phyloP scores from a whole-genome alignment of 2,329 filamentous ascomycete genomes.

The Exophiala sideris region DNA sequence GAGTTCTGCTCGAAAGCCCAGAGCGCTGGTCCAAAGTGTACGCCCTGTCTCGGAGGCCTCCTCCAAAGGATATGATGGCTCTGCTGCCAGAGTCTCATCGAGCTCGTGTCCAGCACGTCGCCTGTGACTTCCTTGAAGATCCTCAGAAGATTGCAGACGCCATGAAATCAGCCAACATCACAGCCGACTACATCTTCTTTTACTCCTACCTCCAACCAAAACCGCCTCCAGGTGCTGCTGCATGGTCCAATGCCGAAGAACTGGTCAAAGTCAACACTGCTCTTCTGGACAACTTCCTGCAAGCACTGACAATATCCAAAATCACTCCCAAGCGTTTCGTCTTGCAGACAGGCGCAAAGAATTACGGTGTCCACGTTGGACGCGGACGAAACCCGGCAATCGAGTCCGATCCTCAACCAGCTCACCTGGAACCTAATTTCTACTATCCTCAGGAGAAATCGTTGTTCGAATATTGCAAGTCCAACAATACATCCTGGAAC shows the following conservation, averaged over 20 bases:
- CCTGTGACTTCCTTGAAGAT: slow-evolving; percentile 36
- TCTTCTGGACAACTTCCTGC: slow-evolving; percentile 49
- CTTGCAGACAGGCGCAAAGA: slow-evolving; percentile 53
- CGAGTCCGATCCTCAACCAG: slow-evolving; percentile 46
- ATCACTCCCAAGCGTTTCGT: slow-evolving; percentile 48
- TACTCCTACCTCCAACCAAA: slow-evolving; percentile 54
- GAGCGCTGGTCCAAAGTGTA: slow-evolving; percentile 53
- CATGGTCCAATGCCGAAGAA: slow-evolving; percentile 52
- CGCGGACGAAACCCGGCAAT: slow-evolving; percentile 43
- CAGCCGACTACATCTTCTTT: slow-evolving; percentile 50
- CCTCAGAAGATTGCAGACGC: slow-evolving; percentile 31
- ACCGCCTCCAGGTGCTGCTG: slow-evolving; percentile 42
- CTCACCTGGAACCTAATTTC: slow-evolving; percentile 49
- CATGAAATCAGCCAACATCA: slow-evolving; percentile 20
- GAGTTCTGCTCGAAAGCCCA: slow-evolving; percentile 43
- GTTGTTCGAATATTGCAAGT: slow-evolving; percentile 43
- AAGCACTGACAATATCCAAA: slow-evolving; percentile 40
- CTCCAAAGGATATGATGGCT: slow-evolving; percentile 31
- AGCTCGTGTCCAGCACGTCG: slow-evolving; percentile 42
- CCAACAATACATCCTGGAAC: slow-evolving; percentile 43
- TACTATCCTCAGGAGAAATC: slow-evolving; percentile 55
- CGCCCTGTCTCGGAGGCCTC: slow-evolving; percentile 47
- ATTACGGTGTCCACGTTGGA: slow-evolving; percentile 52
- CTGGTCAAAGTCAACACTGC: slow-evolving; percentile 46
- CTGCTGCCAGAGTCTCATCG: slow-evolving; percentile 37